Percentiles rank a stretch among this genome's conserved stretches.
Conservation (phyloP, 176 grass and related monocot species). For the Avena eriantha region DNA sequence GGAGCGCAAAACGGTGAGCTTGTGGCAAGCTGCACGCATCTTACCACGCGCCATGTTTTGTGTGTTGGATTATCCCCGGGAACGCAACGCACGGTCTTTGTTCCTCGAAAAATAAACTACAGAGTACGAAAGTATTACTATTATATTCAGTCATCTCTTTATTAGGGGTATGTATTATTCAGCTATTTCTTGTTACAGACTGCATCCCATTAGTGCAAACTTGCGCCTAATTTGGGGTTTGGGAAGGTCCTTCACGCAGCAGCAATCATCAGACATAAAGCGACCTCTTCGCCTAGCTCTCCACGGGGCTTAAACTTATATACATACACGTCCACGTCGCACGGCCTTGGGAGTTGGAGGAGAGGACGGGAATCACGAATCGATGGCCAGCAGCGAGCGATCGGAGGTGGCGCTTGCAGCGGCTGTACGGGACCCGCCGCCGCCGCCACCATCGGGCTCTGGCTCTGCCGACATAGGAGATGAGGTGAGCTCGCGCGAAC, state of each 20-base stretch:
- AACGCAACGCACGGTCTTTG: no score
- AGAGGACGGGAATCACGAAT: slow-evolving; percentile 11
- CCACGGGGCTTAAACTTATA: slow-evolving; percentile 35
- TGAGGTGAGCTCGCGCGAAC: slow-evolving; percentile 28
- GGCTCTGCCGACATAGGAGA: neutral
- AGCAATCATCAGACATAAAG: neutral
- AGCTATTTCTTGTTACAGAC: neutral
- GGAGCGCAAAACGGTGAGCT: no score
- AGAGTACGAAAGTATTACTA: no score
- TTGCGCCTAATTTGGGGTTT: neutral
- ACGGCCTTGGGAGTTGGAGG: neutral
- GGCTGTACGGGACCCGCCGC: neutral
- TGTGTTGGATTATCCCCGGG: no score
- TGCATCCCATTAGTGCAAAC: slow-evolving; percentile 4
- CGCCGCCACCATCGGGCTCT: neutral
- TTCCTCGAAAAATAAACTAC: no score
- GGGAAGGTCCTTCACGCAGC: neutral
- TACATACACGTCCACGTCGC: slow-evolving; percentile 30
- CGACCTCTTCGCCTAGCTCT: neutral
- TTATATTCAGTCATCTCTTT: no score
- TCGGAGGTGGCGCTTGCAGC: slow-evolving; percentile 38
- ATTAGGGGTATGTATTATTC: neutral
- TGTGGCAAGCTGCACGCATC: no score
- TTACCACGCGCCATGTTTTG: no score
- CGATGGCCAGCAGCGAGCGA: slow-evolving; percentile 20